Evolutionary conservation across 345 rosid species (phyloP), one percentile per base, ranked within the genome.

Genomic region (Kernera saxatilis): DNA sequence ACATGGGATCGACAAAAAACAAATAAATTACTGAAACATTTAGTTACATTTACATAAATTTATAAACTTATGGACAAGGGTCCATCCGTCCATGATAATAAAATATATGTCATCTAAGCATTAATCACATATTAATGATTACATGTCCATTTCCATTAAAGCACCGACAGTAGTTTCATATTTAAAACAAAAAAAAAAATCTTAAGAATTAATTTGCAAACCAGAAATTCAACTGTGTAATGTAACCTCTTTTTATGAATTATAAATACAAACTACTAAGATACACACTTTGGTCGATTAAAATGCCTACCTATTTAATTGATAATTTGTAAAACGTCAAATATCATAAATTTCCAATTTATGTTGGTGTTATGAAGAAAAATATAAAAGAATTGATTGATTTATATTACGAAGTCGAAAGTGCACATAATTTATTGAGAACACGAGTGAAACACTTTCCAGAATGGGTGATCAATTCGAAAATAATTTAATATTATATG

Each of bases 61-160:
- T 25, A 12, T 10, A 3, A 70, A 45, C 35, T 50, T n/a, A 27
- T 39, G 5, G 53, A 71, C 64, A 43, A 6, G 69, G 76, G 76
- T 64, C 64, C 70, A 64, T 72, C 63, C 70, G 76, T 64, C 64
- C 70, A 64, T 72, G 30, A 54, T 53, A 44, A 44, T 35, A 54
- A 22, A 46, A 53, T 32, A 53, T 72, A 8, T 53, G 43, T 17
- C 76, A 43, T 33, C 22, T 54, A 60, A 54, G 71, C 64, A 64
- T 54, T 72, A 64, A 72, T 72, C 77, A 72, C 77, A 1, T 54
- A 26, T 44, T 72, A 54, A 72, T 72, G 77, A 72, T 72, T 72
- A 72, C 77, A 64, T 64, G 27, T 56, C 77, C 77, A 72, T 50
- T 71, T 51, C 52, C 75, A 72, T 72, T 72, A 64, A 53, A 72